Percentiles rank a stretch among this genome's conserved stretches.
phyloP scores from a whole-genome alignment of 1,284 basidiomycete species.

The Apiotrichum akiyoshidainum region DNA sequence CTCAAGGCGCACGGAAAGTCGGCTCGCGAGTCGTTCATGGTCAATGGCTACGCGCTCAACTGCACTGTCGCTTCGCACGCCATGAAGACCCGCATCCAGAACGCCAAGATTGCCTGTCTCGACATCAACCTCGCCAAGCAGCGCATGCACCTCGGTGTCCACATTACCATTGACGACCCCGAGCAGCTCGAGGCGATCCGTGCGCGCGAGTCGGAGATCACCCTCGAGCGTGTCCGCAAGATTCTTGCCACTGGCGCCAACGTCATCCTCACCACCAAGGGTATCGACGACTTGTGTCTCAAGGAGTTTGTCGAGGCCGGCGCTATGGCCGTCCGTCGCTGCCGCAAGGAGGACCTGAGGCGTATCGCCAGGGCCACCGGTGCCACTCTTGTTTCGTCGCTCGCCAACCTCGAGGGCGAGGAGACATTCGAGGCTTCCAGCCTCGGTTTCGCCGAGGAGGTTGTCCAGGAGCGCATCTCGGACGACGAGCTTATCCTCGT shows the following conservation, averaged over 20 bases:
- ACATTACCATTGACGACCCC: constrained; percentile 96
- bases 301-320: constrained; percentile 99
- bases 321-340: constrained; percentile 96
- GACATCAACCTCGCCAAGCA: constrained; percentile 98
- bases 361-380: constrained; percentile 97
- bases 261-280: constrained; percentile 96
- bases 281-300: constrained; percentile 95
- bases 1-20: constrained; percentile 97
- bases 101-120: constrained; percentile 96
- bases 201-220: constrained; percentile 92
- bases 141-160: constrained; percentile 96
- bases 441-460: constrained; percentile 90
- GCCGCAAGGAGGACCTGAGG: constrained; percentile 94
- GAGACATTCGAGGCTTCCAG: constrained; percentile 93
- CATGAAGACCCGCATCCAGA: constrained; percentile 92
- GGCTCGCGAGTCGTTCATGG: constrained; percentile 89
- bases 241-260: constrained; percentile 95
- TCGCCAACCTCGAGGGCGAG: constrained; percentile 96
- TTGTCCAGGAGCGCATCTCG: constrained; percentile 93
- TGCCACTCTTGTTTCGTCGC: constrained; percentile 84
- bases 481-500: constrained; percentile 97
- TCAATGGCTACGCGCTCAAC: constrained; percentile 96
- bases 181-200: constrained; percentile 96
- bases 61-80: constrained; percentile 99
- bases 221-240: constrained; percentile 91